Conservation (phyloP, 768 basidiomycete genomes). For the Trametopsis cervina region DNA sequence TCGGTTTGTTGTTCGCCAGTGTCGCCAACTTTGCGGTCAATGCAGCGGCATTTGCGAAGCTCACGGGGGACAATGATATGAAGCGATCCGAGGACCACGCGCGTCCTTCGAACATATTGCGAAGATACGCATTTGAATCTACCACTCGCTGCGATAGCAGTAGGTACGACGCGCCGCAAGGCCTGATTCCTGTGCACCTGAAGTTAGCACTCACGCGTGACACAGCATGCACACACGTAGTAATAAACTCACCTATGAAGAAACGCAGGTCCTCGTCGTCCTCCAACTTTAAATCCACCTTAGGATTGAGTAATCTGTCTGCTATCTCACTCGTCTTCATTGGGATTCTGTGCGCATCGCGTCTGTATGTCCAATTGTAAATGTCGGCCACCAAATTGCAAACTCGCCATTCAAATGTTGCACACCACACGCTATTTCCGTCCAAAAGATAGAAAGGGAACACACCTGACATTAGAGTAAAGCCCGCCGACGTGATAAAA, state of each 20-base stretch:
- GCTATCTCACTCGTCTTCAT: neutral
- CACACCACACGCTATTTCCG: neutral
- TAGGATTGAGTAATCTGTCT: neutral
- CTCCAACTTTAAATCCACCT: neutral
- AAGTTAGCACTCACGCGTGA: too few species aligned
- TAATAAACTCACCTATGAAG: neutral
- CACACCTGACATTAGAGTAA: neutral
- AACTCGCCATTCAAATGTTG: too few species aligned
- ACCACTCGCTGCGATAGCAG: slow-evolving; percentile 9
- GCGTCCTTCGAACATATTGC: neutral
- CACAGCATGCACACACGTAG: neutral
- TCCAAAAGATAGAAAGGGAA: neutral
- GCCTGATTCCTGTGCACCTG: slow-evolving; percentile 16
- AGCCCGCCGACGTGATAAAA: neutral
- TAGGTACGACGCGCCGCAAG: slow-evolving; percentile 21
- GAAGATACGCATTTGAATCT: neutral
- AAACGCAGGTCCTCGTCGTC: neutral
- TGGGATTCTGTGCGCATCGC: neutral
- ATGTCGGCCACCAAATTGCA: neutral
- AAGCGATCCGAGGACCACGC: slow-evolving; percentile 10
- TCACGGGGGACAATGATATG: slow-evolving; percentile 20
- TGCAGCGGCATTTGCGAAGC: slow-evolving; percentile 12
- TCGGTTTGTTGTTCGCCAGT: slow-evolving; percentile 15
- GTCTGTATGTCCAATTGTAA: neutral
- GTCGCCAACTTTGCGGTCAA: slow-evolving; percentile 14